Conservation (phyloP, 345 rosid species). For the Gossypium herbaceum region DNA sequence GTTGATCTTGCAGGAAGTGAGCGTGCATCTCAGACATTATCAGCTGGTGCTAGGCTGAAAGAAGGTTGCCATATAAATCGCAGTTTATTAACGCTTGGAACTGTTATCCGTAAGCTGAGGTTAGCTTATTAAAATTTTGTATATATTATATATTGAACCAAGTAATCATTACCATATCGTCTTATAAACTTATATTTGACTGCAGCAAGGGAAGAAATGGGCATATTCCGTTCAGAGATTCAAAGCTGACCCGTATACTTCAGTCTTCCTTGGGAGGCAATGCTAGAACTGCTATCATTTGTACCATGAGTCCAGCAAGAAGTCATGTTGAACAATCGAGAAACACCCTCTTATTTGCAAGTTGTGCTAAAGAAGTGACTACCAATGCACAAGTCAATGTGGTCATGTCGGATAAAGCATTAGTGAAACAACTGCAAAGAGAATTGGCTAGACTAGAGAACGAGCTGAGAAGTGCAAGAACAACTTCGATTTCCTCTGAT, state of each 20-base stretch:
- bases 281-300: conserved; percentile 87
- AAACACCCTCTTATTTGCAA: conserved; percentile 88
- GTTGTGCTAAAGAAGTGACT: conserved; percentile 90
- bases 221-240: conserved; percentile 88
- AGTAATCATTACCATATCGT: conserved; percentile 11
- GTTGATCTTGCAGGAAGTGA: conserved; percentile 97
- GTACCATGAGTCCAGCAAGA: conserved; percentile 94
- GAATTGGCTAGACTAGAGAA: conserved; percentile 82
- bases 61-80: conserved; percentile 96
- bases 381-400: conserved; percentile 89
- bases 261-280: conserved; percentile 91
- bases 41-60: conserved; percentile 86
- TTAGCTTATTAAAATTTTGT: conserved; percentile 24
- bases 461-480: conserved; percentile 52
- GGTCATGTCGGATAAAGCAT: conserved; percentile 79
- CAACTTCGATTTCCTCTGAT: conserved; percentile 35
- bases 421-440: conserved; percentile 84
- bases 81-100: conserved; percentile 87
- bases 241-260: conserved; percentile 91
- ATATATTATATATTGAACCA: background rate
- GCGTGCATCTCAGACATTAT: conserved; percentile 87
- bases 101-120: conserved; percentile 95
- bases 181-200: conserved; percentile 23
- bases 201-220: conserved; percentile 93
- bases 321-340: conserved; percentile 91